A percentile compares a stretch with the other conserved stretches of the same genome.
Evolutionary conservation across 148 eudicot species (phyloP).

Genomic region (Rhododendron williamsianum): DNA sequence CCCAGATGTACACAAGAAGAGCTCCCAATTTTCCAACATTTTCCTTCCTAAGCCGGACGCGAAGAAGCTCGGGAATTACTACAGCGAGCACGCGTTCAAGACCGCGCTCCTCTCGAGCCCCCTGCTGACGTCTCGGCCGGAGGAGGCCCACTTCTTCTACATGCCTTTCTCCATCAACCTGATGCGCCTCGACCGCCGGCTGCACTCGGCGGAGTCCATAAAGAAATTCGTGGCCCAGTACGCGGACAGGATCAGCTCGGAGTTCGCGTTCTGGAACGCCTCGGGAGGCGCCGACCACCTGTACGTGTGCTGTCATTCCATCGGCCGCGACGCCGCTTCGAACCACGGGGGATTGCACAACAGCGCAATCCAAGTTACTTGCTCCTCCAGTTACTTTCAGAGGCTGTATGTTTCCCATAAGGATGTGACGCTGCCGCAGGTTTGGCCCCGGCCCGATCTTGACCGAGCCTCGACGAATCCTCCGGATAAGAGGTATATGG

Average conservation of each 20-base stretch:
- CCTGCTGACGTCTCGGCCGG: slow-evolving; percentile 21
- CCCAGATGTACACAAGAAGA: slow-evolving; percentile 11
- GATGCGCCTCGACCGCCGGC: slow-evolving; percentile 28
- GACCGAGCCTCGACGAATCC: slow-evolving; percentile 17
- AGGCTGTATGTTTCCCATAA: slow-evolving; percentile 39
- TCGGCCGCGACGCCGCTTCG: slow-evolving; percentile 33
- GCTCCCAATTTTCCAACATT: slow-evolving; percentile 16
- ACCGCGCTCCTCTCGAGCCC: slow-evolving; percentile 24
- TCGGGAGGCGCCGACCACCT: slow-evolving; percentile 42
- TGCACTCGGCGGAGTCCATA: slow-evolving; percentile 27
- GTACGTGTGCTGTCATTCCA: slow-evolving; percentile 35
- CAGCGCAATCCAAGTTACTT: slow-evolving; percentile 32
- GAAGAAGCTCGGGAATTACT: slow-evolving; percentile 30
- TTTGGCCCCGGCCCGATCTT: slow-evolving; percentile 30
- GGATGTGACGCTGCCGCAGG: slow-evolving; percentile 35
- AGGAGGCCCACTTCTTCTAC: slow-evolving; percentile 35
- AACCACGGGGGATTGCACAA: slow-evolving; percentile 22
- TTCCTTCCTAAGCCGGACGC: slow-evolving; percentile 27
- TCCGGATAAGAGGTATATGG: slow-evolving; percentile 23
- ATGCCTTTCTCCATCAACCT: slow-evolving; percentile 44
- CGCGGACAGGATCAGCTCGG: slow-evolving; percentile 13
- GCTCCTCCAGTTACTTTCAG: slow-evolving; percentile 42
- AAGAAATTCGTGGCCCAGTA: slow-evolving; percentile 26
- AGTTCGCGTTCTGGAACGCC: slow-evolving; percentile 32
- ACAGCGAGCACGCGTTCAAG: slow-evolving; percentile 41